phyloP scores from a whole-genome alignment of 2,329 filamentous ascomycete genomes.

The Aspergillus novoparasiticus region DNA sequence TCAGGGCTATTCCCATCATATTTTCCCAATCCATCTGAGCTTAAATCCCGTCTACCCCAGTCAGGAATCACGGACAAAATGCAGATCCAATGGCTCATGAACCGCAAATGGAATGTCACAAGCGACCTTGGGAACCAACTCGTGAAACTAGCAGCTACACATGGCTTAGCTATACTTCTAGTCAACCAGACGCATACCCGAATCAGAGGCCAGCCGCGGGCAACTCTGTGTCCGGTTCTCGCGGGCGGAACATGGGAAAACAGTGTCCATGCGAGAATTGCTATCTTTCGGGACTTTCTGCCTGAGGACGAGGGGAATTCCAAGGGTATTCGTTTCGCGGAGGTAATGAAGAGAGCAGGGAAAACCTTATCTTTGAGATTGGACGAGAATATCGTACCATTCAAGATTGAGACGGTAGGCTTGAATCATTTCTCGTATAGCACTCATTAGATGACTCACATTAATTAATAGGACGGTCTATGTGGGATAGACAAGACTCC shows the following conservation, averaged over 20 bases:
- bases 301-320: slow-evolving; percentile 41
- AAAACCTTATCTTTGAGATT: slow-evolving; percentile 37
- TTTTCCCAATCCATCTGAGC: slow-evolving; percentile 63
- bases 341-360: slow-evolving; percentile 67
- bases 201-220: slow-evolving; percentile 66
- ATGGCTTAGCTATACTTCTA: slow-evolving; percentile 72
- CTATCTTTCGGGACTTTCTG: slow-evolving; percentile 77
- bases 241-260: slow-evolving; percentile 79
- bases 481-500: slow-evolving; percentile 14
- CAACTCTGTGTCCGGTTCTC: slow-evolving; percentile 74
- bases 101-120: slow-evolving; percentile 61
- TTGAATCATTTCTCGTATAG: not conserved
- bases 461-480: slow-evolving; percentile 16
- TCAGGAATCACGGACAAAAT: slow-evolving; percentile 44
- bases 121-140: slow-evolving; percentile 63
- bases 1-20: slow-evolving; percentile 76
- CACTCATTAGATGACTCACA: not conserved
- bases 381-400: slow-evolving; percentile 40
- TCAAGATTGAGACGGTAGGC: slow-evolving; percentile 43
- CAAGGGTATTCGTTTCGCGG: slow-evolving; percentile 61
- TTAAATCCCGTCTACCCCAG: slow-evolving; percentile 30
- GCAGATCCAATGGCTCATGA: slow-evolving; percentile 37
- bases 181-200: slow-evolving; percentile 82
- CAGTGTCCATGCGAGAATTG: slow-evolving; percentile 71
- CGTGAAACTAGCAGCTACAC: slow-evolving; percentile 72